Evolutionary conservation across 208 protist genomes (phyloP).

Genomic region (Leishmania braziliensis): DNA sequence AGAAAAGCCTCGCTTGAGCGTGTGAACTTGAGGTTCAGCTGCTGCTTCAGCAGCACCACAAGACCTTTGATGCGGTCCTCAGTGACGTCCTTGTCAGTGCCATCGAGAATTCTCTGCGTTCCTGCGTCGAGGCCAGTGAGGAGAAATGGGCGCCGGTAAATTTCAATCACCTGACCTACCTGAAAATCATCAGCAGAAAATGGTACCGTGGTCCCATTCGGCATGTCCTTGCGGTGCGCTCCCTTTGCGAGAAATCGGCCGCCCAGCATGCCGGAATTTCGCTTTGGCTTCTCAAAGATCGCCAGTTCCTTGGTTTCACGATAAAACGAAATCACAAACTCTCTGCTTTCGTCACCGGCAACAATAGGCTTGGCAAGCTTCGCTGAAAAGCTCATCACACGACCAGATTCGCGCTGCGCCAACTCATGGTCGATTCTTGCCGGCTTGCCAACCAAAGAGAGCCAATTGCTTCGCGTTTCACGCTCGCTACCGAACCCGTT

Average conservation of each 20-base stretch:
- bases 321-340: constrained; percentile 92
- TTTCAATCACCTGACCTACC: constrained; percentile 71
- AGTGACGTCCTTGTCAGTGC: constrained; percentile 57
- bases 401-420: constrained; percentile 65
- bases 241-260: constrained; percentile 91
- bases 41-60: constrained; percentile 78
- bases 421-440: constrained; percentile 66
- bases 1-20: constrained; percentile 75
- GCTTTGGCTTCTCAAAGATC: constrained; percentile 79
- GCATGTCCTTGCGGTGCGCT: constrained; percentile 65
- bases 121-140: constrained; percentile 72
- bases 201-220: constrained; percentile 62
- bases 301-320: constrained; percentile 87
- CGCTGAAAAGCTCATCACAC: constrained; percentile 87
- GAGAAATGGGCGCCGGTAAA: constrained; percentile 78
- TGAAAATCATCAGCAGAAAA: constrained; percentile 76
- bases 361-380: constrained; percentile 59
- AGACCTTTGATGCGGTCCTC: constrained; percentile 71
- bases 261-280: constrained; percentile 89
- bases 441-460: constrained; percentile 77
- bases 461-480: constrained; percentile 82
- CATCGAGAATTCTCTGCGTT: constrained; percentile 71
- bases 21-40: constrained; percentile 81
- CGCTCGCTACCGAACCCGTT: constrained; percentile 90
- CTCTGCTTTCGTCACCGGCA: constrained; percentile 68